Evolutionary conservation across 2,329 filamentous ascomycete species (phyloP).

Genomic region (Pseudohalonectria lignicola): DNA sequence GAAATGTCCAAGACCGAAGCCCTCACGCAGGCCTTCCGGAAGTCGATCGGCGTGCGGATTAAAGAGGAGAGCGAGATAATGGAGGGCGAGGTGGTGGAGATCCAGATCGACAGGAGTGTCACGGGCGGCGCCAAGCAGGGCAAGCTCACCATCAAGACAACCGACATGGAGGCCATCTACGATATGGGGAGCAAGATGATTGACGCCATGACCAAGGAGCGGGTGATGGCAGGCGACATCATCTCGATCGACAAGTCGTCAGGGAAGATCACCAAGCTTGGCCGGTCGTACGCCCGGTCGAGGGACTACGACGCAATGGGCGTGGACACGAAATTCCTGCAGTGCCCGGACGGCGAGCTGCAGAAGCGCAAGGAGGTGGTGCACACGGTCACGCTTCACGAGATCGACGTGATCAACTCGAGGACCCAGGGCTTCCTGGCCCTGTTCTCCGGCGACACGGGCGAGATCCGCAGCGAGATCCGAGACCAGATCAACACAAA

Average conservation of each 20-base stretch:
- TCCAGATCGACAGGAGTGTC: constrained; percentile 94
- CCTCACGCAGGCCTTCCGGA: constrained; percentile 95
- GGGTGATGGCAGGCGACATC: constrained; percentile 96
- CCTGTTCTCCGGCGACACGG: constrained; percentile 94
- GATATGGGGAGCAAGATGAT: constrained; percentile 99
- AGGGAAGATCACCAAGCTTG: constrained; percentile 94
- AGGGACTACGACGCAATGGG: constrained; percentile 99
- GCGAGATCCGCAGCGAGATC: constrained; percentile 94
- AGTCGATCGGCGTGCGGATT: constrained; percentile 95
- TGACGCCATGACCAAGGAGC: constrained; percentile 98
- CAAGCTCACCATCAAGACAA: constrained; percentile 98
- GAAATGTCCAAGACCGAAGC: constrained; percentile 99
- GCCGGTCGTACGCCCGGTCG: constrained; percentile 86
- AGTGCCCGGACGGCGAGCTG: constrained; percentile 93
- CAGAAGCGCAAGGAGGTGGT: constrained; percentile 96
- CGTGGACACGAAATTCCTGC: constrained; percentile 93
- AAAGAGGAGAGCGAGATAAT: constrained; percentile 99
- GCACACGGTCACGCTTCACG: constrained; percentile 92
- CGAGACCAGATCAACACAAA: constrained; percentile 99
- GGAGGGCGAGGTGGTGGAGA: constrained; percentile 97
- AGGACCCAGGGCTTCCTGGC: constrained; percentile 96
- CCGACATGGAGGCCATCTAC: constrained; percentile 99
- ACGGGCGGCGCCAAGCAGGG: constrained; percentile 96
- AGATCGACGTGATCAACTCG: constrained; percentile 99
- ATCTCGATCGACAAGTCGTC: constrained; percentile 98